Conservation (phyloP, 306 rosid genomes). For the Cucumis hystrix region DNA sequence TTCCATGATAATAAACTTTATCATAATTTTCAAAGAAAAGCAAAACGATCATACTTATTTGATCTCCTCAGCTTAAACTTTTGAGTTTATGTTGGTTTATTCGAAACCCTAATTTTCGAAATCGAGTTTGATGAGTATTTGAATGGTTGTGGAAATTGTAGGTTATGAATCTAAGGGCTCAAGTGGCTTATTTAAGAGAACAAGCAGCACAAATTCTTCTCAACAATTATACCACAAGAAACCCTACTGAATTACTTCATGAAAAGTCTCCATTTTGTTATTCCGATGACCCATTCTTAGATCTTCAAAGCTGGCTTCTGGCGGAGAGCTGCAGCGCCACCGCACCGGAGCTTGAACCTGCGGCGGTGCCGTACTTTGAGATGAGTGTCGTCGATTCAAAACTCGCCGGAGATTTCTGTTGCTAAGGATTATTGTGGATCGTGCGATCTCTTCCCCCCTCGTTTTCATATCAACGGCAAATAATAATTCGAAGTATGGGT, state of each 20-base stretch:
- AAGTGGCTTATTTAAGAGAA: slow-evolving; percentile 64
- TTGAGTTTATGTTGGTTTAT: not conserved
- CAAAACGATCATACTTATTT: not conserved
- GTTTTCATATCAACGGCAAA: not conserved
- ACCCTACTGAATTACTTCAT: slow-evolving; percentile 30
- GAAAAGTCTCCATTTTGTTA: not conserved
- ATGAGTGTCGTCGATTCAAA: not conserved
- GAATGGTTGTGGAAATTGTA: slow-evolving; percentile 5
- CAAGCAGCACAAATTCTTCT: slow-evolving; percentile 48
- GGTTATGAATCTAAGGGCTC: slow-evolving; percentile 83
- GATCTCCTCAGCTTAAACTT: not conserved
- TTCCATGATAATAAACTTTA: not conserved
- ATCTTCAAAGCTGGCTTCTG: slow-evolving; percentile 4
- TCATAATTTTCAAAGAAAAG: not conserved
- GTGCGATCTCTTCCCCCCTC: not conserved
- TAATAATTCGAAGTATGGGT: not conserved
- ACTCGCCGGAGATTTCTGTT: not conserved
- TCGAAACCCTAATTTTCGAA: not conserved
- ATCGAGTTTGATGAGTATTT: not conserved
- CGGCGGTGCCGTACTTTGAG: not conserved
- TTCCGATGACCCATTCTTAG: not conserved
- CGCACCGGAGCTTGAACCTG: not conserved
- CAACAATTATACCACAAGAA: slow-evolving; percentile 23
- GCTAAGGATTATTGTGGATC: not conserved
- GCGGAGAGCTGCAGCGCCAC: not conserved